A percentile compares a stretch with the other conserved stretches of the same genome.
These are phyloP conservation scores for Rhizophora apiculata DNA, from an alignment of 345 rosid genomes.

Conservation along the genomic window DNA sequence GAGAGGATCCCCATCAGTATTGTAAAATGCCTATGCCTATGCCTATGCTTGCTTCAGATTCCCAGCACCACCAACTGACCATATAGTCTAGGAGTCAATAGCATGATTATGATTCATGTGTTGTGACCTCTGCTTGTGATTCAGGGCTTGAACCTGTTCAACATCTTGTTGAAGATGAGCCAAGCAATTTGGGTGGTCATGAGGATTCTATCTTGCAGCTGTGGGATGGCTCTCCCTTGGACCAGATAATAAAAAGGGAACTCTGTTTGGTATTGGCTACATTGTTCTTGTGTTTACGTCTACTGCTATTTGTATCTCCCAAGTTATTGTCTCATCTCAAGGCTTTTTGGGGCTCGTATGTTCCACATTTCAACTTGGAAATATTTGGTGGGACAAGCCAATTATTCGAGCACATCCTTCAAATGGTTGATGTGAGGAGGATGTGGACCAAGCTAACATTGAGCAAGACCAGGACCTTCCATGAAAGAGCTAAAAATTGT, in stretches of 20 bases:
- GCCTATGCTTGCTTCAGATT: not conserved
- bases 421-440: constrained; percentile 81
- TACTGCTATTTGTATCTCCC: constrained; percentile 45
- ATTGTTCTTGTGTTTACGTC: constrained; percentile 51
- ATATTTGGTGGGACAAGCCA: constrained; percentile 88
- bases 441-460: constrained; percentile 68
- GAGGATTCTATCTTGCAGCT: constrained; percentile 32
- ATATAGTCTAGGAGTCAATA: not conserved
- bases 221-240: constrained; percentile 31
- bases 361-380: constrained; percentile 70
- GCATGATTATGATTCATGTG: not conserved
- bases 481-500: constrained; percentile 67
- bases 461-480: constrained; percentile 73
- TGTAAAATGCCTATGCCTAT: no score
- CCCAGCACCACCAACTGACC: not conserved
- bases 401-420: constrained; percentile 53
- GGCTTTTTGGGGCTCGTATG: constrained; percentile 53
- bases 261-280: constrained; percentile 54
- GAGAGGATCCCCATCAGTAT: no score
- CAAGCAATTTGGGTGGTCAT: constrained; percentile 13
- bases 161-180: constrained; percentile 38
- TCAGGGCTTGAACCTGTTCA: constrained; percentile 66
- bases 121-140: constrained; percentile 11
- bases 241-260: constrained; percentile 47
- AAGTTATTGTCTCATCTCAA: constrained; percentile 44